phyloP scores from a whole-genome alignment of 352 stramenopile species.

The Phytophthora sp. region DNA sequence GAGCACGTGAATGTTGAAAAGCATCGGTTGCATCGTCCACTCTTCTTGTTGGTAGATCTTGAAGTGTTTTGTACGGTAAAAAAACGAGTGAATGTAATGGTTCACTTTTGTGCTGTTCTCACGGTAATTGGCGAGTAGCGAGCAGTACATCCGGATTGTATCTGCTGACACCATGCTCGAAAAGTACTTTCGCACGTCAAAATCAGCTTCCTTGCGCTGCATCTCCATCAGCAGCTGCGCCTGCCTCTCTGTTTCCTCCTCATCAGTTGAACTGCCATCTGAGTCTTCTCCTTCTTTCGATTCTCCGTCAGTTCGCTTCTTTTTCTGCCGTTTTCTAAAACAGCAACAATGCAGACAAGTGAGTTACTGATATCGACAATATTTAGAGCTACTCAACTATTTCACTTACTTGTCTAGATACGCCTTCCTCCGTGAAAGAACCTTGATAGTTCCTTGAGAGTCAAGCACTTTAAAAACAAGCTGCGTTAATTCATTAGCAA shows the following conservation, averaged over 20 bases:
- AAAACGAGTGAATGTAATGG: constrained; percentile 90
- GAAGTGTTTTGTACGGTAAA: constrained; percentile 87
- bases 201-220: constrained; percentile 87
- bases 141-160: constrained; percentile 87
- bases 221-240: constrained; percentile 81
- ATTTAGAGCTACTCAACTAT: background rate
- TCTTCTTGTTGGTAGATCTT: constrained; percentile 73
- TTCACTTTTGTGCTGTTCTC: constrained; percentile 86
- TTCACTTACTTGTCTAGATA: constrained; percentile 55
- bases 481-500: constrained; percentile 35
- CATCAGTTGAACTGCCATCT: constrained; percentile 67
- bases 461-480: constrained; percentile 89
- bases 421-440: constrained; percentile 76
- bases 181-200: constrained; percentile 87
- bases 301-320: constrained; percentile 30
- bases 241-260: constrained; percentile 77
- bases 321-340: constrained; percentile 58
- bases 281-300: constrained; percentile 46
- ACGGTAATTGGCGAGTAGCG: constrained; percentile 70
- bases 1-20: constrained; percentile 87
- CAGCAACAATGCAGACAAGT: constrained; percentile 7
- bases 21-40: constrained; percentile 86
- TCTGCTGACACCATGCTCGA: constrained; percentile 80
- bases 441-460: constrained; percentile 84
- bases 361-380: constrained; percentile 6